Base-by-base conservation (phyloP, 2,329 filamentous ascomycete genomes). In the Cytospora schulzeri region DNA sequence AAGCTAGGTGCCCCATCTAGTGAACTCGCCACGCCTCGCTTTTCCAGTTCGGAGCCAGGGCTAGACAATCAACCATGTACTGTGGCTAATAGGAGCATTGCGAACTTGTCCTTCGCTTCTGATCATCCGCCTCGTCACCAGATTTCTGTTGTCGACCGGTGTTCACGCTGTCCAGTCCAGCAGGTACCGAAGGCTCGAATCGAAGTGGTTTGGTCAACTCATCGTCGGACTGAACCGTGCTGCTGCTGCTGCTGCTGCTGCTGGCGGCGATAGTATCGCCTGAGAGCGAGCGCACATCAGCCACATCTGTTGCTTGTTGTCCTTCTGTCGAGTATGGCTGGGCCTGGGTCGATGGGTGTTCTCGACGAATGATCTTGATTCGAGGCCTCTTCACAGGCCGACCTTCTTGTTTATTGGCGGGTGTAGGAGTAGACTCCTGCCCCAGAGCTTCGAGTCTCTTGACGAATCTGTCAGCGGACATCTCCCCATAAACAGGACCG, bases 201-300 rank as follows among this genome's bases (percentile, higher is more conserved):
- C 22, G 19, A 15, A 4, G 19, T 2, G 5, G 17, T 29, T 28
- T 53, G 28, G 11, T 33, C 31, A n/a, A 9, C 22, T 22, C 26
- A 11, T 8, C 12, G 5, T 31, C 24, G 3, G 26, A 28, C 33
- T 60, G 57, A 29, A 17, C 31, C 31, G 50, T 7, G 31, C 52
- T 19, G 31, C 52, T 51, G 58, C 52, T 19, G 31, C 52, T 51
- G 58, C 41, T 51, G 50, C 52, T 19, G 31, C 52, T 51, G 58
- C 41, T 51, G 50, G 52, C 50, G 50, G 58, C 58, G 45, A 48
- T 22, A 60, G 58, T 60, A 60, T 33, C 58, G 11, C 58, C 58
- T 1, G 58, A 60, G 24, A 60, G 50, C 58, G 58, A 60, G 15
- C 52, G 50, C 17, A 50, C 31, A 41, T 60, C 58, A 41, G 50